Base-by-base conservation (phyloP, 805 yeast genomes). In the Ogataea angusta region DNA sequence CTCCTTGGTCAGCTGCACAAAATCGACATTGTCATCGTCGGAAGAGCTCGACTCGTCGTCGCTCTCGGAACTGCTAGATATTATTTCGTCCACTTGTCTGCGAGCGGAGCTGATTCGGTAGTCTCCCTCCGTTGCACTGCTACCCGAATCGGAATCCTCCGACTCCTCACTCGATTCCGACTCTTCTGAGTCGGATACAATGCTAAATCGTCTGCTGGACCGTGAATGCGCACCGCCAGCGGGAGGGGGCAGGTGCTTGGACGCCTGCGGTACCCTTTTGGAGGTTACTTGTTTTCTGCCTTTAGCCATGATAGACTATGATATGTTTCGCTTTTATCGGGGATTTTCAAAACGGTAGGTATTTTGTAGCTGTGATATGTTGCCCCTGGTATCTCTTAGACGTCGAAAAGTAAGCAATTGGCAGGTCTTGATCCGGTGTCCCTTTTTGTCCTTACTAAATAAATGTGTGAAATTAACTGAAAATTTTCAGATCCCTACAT, bases 11-110 rank as follows among this genome's bases (percentile, higher is more conserved):
- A 85, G 62, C 57, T 75, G 76, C 12, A 84, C 85, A 57, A 81
- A 82, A 62, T 85, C 91, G 2, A 83, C 78, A 49, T 78, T 80
- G 26, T 79, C 80, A 49, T 80, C 87, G 51, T 77, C 82, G 0
- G 82, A 76, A 2, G 42, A 74, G 24, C 23, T 18, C 22, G 60
- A 60, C 2, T 63, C 64, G 16, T 59, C 62, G 10, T 60, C 67
- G 19, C 57, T 63, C 22, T 61, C 69, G 26, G 69, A 67, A 15
- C 69, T 70, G 25, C 68, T 36, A 51, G 59, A 58, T 43, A 57
- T 49, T 30, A 54, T 54, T 5, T 53, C 51, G 33, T 54, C 46
- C 46, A 51, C 45, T 30, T 55, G 53, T 14, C 42, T 46, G 13
- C 45, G 53, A 1, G 56, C 50, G 7, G 47, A 35, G 19, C 38